Conservation (phyloP, 768 basidiomycete species). For the Termitomyces sp. region DNA sequence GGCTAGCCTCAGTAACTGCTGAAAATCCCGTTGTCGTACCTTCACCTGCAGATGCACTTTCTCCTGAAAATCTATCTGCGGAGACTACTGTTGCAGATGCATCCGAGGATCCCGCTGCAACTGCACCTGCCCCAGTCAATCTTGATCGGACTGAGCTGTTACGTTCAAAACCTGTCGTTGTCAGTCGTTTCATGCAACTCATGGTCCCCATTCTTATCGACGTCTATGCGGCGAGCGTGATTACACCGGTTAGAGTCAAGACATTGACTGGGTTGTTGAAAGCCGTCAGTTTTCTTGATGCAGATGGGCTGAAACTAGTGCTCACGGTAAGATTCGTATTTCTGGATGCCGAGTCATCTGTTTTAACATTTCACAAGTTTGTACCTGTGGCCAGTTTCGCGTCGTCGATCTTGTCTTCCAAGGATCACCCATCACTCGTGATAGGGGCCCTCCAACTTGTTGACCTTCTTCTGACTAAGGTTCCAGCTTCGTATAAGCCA, state of each 20-base stretch:
- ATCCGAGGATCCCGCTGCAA: conserved; percentile 26
- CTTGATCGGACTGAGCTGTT: conserved; percentile 72
- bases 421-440: conserved; percentile 84
- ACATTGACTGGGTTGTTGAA: conserved; percentile 86
- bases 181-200: conserved; percentile 81
- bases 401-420: conserved; percentile 88
- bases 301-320: conserved; percentile 69
- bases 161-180: conserved; percentile 68
- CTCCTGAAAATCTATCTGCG: conserved; percentile 18
- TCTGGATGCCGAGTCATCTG: background rate
- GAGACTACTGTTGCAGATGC: conserved; percentile 41
- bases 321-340: conserved; percentile 56
- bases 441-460: conserved; percentile 91
- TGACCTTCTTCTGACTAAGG: conserved; percentile 82
- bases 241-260: conserved; percentile 81
- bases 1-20: conserved; percentile 41
- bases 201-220: conserved; percentile 94
- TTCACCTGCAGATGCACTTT: conserved; percentile 21
- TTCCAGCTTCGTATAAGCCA: conserved; percentile 80
- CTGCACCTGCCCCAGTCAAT: conserved; percentile 29
- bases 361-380: conserved; percentile 43
- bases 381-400: conserved; percentile 96
- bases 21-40: background rate
- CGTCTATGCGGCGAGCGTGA: conserved; percentile 98
- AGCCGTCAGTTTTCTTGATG: conserved; percentile 85